A percentile compares a stretch with the other conserved stretches of the same genome.
Evolutionary conservation across 179 eudicot genomes (phyloP).

Genomic region (Amaranthus tricolor): DNA sequence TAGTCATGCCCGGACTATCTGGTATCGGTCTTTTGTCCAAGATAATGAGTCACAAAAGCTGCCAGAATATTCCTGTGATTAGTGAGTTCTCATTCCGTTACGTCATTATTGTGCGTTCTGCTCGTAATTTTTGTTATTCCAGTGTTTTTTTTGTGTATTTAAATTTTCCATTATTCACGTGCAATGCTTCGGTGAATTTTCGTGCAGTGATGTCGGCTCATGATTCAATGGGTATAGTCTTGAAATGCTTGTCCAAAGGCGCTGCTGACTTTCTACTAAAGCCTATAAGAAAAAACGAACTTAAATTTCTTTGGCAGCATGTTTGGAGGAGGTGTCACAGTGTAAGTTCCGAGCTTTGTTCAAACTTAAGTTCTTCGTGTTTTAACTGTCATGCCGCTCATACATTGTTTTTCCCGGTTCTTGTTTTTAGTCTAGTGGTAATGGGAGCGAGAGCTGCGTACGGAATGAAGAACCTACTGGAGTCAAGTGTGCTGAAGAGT

Average conservation of each 20-base stretch:
- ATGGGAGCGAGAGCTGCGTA: conserved; percentile 68
- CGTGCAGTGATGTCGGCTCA: conserved; percentile 71
- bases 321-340: conserved; percentile 95
- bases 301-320: conserved; percentile 96
- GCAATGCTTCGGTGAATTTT: conserved; percentile 18
- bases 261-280: conserved; percentile 91
- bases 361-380: no score
- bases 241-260: conserved; percentile 87
- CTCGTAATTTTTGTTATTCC: not conserved
- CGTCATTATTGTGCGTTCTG: not conserved
- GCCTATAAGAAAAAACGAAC: conserved; percentile 94
- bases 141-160: not conserved
- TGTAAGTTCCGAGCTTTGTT: conserved; percentile 44
- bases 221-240: conserved; percentile 87
- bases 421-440: conserved; percentile 55
- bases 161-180: not conserved
- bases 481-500: conserved; percentile 46
- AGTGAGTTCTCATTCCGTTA: conserved; percentile 34
- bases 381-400: not conserved
- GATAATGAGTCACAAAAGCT: conserved; percentile 44
- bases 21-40: conserved; percentile 44
- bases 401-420: conserved; percentile 14
- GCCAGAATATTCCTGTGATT: conserved; percentile 41
- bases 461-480: conserved; percentile 41
- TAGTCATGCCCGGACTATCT: conserved; percentile 41